These are phyloP conservation scores for Neurospora africana DNA, from an alignment of 495 filamentous ascomycete species.

Conservation along the genomic window DNA sequence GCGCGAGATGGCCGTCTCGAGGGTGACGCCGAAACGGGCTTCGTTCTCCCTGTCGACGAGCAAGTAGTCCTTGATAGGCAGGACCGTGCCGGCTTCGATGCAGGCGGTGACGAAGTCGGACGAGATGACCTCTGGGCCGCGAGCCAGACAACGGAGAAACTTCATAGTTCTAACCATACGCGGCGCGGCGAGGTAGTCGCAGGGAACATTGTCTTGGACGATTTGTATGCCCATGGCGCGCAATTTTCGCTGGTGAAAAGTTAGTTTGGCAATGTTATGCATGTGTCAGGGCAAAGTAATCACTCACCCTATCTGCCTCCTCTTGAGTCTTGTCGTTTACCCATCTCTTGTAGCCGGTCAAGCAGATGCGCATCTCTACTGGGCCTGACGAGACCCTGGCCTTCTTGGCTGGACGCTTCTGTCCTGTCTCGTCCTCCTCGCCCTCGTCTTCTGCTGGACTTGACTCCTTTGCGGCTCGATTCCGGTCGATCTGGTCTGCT, in stretches of 20 bases:
- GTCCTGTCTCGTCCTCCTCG: constrained; percentile 41
- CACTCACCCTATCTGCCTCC: constrained; percentile 65
- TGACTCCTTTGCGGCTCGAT: constrained; percentile 23
- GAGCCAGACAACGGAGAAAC: constrained; percentile 77
- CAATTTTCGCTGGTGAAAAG: constrained; percentile 54
- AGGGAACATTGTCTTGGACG: constrained; percentile 59
- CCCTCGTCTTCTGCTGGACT: constrained; percentile 20
- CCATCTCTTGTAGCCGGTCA: constrained; percentile 77
- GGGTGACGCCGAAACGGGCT: constrained; percentile 52
- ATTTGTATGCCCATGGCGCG: constrained; percentile 75
- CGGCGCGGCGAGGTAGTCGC: constrained; percentile 81
- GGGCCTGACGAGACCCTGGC: constrained; percentile 48
- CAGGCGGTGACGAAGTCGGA: constrained; percentile 72
- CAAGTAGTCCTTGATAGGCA: constrained; percentile 48
- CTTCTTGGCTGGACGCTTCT: constrained; percentile 44
- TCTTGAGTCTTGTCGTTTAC: constrained; percentile 54
- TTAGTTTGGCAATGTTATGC: constrained; percentile 10
- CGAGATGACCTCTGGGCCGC: constrained; percentile 60
- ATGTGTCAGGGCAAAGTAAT: not conserved
- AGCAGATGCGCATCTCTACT: constrained; percentile 58
- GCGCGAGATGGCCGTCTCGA: constrained; percentile 51
- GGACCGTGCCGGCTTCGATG: constrained; percentile 45
- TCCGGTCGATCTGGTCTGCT: constrained; percentile 45
- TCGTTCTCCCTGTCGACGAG: constrained; percentile 64
- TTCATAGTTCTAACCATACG: constrained; percentile 80